Percentiles rank a stretch among this genome's conserved stretches.
Evolutionary conservation across 345 rosid species (phyloP).

Genomic region (Mangifera indica): DNA sequence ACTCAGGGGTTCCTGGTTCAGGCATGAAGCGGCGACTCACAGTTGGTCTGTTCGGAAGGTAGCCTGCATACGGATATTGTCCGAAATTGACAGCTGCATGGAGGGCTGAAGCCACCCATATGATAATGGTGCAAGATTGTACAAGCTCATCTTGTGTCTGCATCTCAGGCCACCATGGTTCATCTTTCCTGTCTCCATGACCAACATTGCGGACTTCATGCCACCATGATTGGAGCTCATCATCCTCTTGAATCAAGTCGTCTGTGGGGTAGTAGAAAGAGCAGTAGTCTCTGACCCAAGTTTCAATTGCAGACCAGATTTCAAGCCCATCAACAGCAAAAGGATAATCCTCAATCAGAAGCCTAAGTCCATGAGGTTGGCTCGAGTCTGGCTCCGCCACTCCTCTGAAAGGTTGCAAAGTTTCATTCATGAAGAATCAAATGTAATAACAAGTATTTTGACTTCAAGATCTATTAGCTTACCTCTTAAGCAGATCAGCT

Average conservation of each 20-base stretch:
- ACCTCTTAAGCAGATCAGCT: constrained; percentile 43
- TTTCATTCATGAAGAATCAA: not conserved
- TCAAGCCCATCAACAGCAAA: constrained; percentile 47
- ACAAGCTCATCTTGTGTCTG: constrained; percentile 54
- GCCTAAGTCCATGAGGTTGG: constrained; percentile 30
- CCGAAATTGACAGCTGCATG: constrained; percentile 97
- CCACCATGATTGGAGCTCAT: constrained; percentile 51
- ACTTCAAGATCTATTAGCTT: not conserved
- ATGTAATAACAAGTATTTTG: not conserved
- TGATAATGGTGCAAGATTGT: constrained; percentile 69
- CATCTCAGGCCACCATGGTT: constrained; percentile 59
- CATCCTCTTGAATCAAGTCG: constrained; percentile 27
- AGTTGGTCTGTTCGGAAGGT: constrained; percentile 88
- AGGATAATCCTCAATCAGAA: constrained; percentile 26
- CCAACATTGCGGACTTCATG: constrained; percentile 38
- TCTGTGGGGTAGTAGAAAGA: constrained; percentile 37
- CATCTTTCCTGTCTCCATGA: constrained; percentile 43
- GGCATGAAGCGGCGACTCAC: constrained; percentile 94
- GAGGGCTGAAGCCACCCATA: constrained; percentile 87
- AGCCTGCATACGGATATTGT: constrained; percentile 95
- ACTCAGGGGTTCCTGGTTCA: constrained; percentile 71
- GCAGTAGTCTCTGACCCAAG: constrained; percentile 44
- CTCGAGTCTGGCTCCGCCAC: constrained; percentile 34
- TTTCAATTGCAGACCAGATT: constrained; percentile 46
- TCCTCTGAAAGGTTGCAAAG: constrained; percentile 33